Conservation (phyloP, 192 early-diverging fungal genomes). For the Obelidium mucronatum region DNA sequence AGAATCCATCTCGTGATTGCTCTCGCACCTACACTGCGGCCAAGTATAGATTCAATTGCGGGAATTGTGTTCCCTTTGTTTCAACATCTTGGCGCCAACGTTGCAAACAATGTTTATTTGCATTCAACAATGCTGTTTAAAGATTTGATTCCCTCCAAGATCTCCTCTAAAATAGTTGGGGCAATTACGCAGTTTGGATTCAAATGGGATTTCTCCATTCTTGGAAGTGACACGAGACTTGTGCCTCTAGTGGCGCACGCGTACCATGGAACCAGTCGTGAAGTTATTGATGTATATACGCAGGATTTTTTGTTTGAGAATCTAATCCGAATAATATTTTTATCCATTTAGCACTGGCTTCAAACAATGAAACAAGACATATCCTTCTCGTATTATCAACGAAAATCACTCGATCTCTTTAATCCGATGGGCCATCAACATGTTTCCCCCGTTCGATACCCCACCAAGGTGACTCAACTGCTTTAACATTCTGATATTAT, state of each 20-base stretch:
- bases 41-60: neutral
- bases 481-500: no score
- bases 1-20: conserved; percentile 82
- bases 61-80: neutral
- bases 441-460: no score
- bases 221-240: neutral
- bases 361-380: conserved; percentile 14
- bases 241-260: conserved; percentile 4
- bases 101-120: neutral
- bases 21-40: conserved; percentile 71
- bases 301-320: neutral
- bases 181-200: conserved; percentile 5
- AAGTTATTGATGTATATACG: conserved; percentile 1
- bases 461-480: no score
- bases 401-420: no score
- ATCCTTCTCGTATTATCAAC: conserved; percentile 17
- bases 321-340: conserved; percentile 8
- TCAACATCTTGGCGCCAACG: neutral
- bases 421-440: no score
- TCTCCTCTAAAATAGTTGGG: neutral
- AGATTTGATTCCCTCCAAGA: neutral
- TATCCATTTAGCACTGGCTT: conserved; percentile 32
- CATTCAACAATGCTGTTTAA: neutral
- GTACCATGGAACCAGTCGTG: conserved; percentile 10
- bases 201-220: neutral